Evolutionary conservation across 805 yeast genomes (phyloP), one percentile per base, ranked within the genome.

Genomic region (Kuraishia molischiana): DNA sequence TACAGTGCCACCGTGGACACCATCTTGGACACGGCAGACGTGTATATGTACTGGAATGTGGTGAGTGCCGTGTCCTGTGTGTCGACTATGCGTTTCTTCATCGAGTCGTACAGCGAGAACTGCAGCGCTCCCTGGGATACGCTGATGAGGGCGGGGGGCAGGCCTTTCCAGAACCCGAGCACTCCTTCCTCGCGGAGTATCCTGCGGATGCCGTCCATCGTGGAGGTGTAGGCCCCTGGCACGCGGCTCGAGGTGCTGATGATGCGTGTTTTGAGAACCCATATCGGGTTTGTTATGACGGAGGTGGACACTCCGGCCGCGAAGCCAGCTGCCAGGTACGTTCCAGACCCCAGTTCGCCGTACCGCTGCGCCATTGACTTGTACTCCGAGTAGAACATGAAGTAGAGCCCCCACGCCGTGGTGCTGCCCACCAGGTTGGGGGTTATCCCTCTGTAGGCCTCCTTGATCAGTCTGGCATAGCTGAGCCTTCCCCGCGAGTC

Each of bases 221-320:
- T 58, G 0, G 85, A 74, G 8, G 56, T 56, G 50, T 86, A 85
- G 0, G 85, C 79, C 13, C 68, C 69, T 0, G 65, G 63, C 0
- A 61, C 47, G 1, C 42, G 42, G 29, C 61, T 58, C 2, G 72
- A 58, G 2, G 74, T 72, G 15, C 87, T 77, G 49, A 89, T 67
- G 46, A 90, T 80, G 43, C 97, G 67, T 0, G 98, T 92, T 57
- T 92, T 92, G 15, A 92, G 56, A 1, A 92, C 95, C 98, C 98
- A 90, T 9, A 90, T 72, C 1, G 98, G 98, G 52, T 87, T 92
- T 1, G 98, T 89, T 13, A 84, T 31, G 0, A 85, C 39, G 1
- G 94, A 72, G 0, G 96, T 85, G 4, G 77, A 50, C 30, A 77
- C 51, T 0, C 98, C 98, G 0, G 97, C 87, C 2, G 67, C 44